These are phyloP conservation scores for Holtermanniella nyarrowii DNA, from an alignment of 768 basidiomycete genomes.

Conservation along the genomic window DNA sequence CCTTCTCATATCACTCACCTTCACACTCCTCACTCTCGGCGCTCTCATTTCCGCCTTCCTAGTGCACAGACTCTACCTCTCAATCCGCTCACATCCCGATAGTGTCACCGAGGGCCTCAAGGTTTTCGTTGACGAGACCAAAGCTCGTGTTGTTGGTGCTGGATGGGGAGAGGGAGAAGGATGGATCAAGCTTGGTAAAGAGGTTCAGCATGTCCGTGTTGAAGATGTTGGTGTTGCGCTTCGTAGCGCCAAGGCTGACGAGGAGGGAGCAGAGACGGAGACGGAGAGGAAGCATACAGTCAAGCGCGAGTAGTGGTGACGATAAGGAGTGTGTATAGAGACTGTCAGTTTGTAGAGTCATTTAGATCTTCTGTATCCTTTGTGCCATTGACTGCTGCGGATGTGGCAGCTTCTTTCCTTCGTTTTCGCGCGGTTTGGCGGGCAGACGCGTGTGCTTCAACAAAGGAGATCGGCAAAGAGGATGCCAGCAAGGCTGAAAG, in stretches of 20 bases:
- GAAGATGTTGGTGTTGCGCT: not conserved
- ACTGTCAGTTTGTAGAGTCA: not conserved
- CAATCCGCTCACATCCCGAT: slow-evolving; percentile 6
- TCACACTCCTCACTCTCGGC: slow-evolving; percentile 13
- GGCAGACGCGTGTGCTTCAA: no score
- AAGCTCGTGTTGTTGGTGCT: slow-evolving; percentile 4
- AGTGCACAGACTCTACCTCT: slow-evolving; percentile 27
- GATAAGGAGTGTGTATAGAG: not conserved
- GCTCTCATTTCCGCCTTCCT: slow-evolving; percentile 27
- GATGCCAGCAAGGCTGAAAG: no score
- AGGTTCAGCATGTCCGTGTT: not conserved
- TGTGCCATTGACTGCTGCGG: no score
- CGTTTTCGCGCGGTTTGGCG: no score
- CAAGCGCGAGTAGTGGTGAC: not conserved
- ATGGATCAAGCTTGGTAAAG: not conserved
- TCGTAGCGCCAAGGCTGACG: not conserved
- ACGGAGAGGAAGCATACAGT: not conserved
- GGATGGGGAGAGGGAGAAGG: not conserved
- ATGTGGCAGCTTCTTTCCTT: no score
- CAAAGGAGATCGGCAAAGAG: no score
- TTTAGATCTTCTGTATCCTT: no score
- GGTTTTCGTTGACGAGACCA: slow-evolving; percentile 23
- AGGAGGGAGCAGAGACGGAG: not conserved
- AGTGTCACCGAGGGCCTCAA: slow-evolving; percentile 11
- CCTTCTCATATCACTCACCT: slow-evolving; percentile 19